Conservation (phyloP, 495 filamentous ascomycete genomes). For the Neurospora sp. region DNA sequence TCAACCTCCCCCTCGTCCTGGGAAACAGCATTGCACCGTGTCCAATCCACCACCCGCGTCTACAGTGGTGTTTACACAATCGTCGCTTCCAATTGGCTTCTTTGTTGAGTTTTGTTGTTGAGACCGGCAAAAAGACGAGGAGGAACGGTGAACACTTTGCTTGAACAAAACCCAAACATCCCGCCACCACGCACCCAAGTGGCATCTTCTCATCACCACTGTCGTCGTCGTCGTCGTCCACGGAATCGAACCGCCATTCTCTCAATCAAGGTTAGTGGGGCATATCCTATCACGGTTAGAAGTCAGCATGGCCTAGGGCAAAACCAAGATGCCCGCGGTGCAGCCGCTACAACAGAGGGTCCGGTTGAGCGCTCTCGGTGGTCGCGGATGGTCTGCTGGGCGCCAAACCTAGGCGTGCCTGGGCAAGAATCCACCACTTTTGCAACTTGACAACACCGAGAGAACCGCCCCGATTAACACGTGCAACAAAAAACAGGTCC, state of each 20-base stretch:
- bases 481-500: not conserved
- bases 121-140: not conserved
- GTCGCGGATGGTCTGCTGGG: not conserved
- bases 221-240: not conserved
- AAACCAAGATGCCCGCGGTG: not conserved
- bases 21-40: not conserved
- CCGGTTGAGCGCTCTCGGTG: not conserved
- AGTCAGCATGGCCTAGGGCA: not conserved
- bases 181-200: not conserved
- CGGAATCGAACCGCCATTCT: not conserved
- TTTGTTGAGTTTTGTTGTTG: not conserved
- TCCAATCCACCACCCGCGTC: not conserved
- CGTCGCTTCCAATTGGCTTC: not conserved
- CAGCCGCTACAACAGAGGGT: not conserved
- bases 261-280: not conserved
- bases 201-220: not conserved
- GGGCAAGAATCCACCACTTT: not conserved
- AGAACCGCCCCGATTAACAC: not conserved
- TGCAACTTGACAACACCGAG: not conserved
- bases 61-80: not conserved
- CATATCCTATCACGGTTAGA: not conserved
- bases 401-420: not conserved
- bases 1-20: not conserved
- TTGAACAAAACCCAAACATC: not conserved
- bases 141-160: not conserved